Conservation (phyloP, 2,329 filamentous ascomycete species). For the Chrysoporthe austroafricana region DNA sequence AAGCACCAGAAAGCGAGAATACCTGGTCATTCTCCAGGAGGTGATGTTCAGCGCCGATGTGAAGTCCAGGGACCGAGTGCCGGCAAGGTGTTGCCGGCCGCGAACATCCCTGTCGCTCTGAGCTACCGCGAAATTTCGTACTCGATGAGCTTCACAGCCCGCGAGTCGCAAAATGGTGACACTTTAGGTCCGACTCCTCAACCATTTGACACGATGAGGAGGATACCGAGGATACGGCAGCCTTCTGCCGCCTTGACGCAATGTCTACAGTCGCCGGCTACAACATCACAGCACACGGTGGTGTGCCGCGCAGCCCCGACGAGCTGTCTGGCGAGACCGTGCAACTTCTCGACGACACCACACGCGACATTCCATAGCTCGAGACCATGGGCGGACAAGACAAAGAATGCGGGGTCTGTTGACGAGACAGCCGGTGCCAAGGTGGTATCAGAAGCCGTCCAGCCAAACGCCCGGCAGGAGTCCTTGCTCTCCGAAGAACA, state of each 20-base stretch:
- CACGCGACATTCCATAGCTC: slow-evolving; percentile 8
- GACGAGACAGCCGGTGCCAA: background rate
- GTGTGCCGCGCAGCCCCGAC: slow-evolving; percentile 19
- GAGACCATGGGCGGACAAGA: slow-evolving; percentile 4
- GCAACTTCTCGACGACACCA: slow-evolving; percentile 28
- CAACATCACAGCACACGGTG: slow-evolving; percentile 13
- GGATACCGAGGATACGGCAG: slow-evolving; percentile 27
- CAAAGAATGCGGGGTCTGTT: background rate
- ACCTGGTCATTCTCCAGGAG: background rate
- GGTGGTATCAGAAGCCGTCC: background rate
- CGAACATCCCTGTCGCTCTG: slow-evolving; percentile 3
- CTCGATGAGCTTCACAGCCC: slow-evolving; percentile 3
- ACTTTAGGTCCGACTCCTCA: slow-evolving; percentile 2
- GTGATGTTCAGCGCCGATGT: background rate
- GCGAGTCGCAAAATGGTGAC: background rate
- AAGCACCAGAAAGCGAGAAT: background rate
- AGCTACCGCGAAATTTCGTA: slow-evolving; percentile 23
- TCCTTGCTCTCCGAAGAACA: background rate
- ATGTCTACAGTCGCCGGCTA: slow-evolving; percentile 22
- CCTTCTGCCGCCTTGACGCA: slow-evolving; percentile 22
- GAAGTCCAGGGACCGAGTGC: slow-evolving; percentile 7
- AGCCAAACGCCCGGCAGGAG: background rate
- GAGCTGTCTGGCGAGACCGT: slow-evolving; percentile 6
- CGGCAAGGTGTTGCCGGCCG: slow-evolving; percentile 16
- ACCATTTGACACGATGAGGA: slow-evolving; percentile 22